A percentile compares a stretch with the other conserved stretches of the same genome.
Evolutionary conservation across 345 rosid genomes (phyloP).

Genomic region (Dipteronia dyeriana): DNA sequence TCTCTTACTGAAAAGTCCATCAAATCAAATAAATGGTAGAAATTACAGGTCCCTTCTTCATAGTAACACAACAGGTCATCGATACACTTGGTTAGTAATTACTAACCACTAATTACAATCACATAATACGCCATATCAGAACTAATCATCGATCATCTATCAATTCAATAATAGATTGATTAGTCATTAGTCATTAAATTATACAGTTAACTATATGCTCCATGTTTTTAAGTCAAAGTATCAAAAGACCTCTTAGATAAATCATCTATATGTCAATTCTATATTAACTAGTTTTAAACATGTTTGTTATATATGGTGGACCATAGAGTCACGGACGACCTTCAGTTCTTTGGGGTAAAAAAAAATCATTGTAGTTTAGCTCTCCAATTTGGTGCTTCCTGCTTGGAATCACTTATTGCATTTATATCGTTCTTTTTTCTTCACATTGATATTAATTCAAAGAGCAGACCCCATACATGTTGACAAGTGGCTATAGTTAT

Average conservation of each 20-base stretch:
- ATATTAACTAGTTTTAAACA: not conserved
- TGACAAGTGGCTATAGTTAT: constrained; percentile 6
- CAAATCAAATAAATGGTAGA: not conserved
- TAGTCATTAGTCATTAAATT: not conserved
- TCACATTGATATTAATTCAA: not conserved
- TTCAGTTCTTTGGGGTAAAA: not conserved
- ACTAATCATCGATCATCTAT: not conserved
- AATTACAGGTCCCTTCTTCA: not conserved
- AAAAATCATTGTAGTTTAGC: not conserved
- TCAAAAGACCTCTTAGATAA: too few relatives aligned
- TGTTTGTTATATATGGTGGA: not conserved
- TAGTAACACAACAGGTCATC: too few relatives aligned
- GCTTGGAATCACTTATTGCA: not conserved
- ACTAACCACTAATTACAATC: not conserved
- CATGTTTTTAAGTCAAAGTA: too few relatives aligned
- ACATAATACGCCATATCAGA: not conserved
- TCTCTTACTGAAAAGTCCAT: not conserved
- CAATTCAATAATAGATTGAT: not conserved
- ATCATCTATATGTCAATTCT: too few relatives aligned
- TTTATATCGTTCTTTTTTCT: not conserved
- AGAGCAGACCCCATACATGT: constrained; percentile 8
- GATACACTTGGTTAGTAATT: too few relatives aligned
- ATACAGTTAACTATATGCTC: too few relatives aligned
- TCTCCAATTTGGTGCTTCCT: not conserved
- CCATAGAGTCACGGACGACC: not conserved